These are phyloP conservation scores for Sporisorium iseilematis-ciliati DNA, from an alignment of 1,284 basidiomycete genomes.

Conservation along the genomic window DNA sequence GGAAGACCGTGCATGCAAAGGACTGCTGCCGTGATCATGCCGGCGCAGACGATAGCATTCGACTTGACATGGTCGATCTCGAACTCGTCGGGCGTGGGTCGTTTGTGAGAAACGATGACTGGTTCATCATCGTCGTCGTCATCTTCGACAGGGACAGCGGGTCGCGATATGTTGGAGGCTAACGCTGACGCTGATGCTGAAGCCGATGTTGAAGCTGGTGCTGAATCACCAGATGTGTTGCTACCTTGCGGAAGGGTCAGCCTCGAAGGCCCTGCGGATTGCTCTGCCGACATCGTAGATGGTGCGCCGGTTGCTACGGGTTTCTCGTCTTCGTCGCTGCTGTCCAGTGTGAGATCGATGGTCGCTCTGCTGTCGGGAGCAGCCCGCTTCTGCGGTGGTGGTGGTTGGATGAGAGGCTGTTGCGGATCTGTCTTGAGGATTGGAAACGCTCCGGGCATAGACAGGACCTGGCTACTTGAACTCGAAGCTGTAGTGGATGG, in stretches of 20 bases:
- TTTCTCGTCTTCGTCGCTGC: slow-evolving; percentile 41
- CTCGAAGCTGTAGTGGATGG: background rate
- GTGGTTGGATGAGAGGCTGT: background rate
- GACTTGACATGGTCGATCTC: slow-evolving; percentile 46
- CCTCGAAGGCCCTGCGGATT: slow-evolving; percentile 2
- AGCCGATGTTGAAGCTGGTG: background rate
- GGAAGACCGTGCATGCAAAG: slow-evolving; percentile 63
- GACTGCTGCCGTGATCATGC: slow-evolving; percentile 58
- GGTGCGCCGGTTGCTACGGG: slow-evolving; percentile 7
- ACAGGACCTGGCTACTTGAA: background rate
- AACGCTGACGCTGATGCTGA: too few relatives aligned
- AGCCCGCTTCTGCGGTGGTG: background rate
- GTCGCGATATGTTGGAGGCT: background rate
- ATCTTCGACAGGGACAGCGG: slow-evolving; percentile 6
- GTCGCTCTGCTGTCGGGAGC: background rate
- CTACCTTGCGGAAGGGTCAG: slow-evolving; percentile 12
- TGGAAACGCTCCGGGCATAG: slow-evolving; percentile 22
- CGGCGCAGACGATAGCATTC: slow-evolving; percentile 62
- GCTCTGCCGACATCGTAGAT: background rate
- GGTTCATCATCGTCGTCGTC: slow-evolving; percentile 62
- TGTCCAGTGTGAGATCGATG: slow-evolving; percentile 47
- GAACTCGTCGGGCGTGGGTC: slow-evolving; percentile 28
- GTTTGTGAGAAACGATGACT: slow-evolving; percentile 47
- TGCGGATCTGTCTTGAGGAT: background rate
- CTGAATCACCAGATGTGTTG: background rate